Base-by-base conservation (phyloP, 2,329 filamentous ascomycete genomes). In the Fusarium nanum region DNA sequence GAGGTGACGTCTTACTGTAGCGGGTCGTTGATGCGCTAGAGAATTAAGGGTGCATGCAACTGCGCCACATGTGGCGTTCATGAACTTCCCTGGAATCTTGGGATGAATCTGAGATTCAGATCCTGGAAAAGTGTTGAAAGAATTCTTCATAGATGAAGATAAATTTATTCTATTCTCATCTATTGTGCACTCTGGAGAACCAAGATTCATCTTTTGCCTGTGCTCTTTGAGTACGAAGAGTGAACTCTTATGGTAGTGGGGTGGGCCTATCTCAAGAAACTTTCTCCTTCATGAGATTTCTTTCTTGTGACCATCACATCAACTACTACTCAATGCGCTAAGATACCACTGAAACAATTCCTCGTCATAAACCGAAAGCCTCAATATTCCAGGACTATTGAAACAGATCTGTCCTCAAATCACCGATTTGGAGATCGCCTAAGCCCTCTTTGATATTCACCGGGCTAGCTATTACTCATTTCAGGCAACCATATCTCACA, bases 51-150 rank as follows among this genome's bases (percentile, higher is more conserved):
- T 50, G 48, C 45, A 67, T 46, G 20, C 5, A 42, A 41, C 68
- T 70, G 68, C 54, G 68, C 68, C 68, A 71, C 68, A 63, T 61
- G 68, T 70, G 68, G 68, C 68, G 59, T 16, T 28, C 20, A 42
- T 22, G 1, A 41, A 27, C n/a, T 32, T 28, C 25, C 13, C 41
- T 28, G 27, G 10, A 14, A 12, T 23, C 14, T 27, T 47, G 27
- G 41, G 12, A 20, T 23, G 18, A 28, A 27, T n/a, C 9, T n/a
- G 13, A n/a, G n/a, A 20, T 27, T 13, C 18, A 20, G 10, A 42
- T 20, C 3, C 40, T 5, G 11, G 18, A 27, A 25, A 45, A 47
- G 16, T 4, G n/a, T 20, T 14, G 12, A 16, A 23, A 18, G 6
- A 7, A 11, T 11, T 14, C 20, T 42, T 14, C 20, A 7, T 7